A percentile compares a stretch with the other conserved stretches of the same genome.
These are phyloP conservation scores for Lantana camara DNA, from an alignment of 257 asterid genomes.

Conservation along the genomic window DNA sequence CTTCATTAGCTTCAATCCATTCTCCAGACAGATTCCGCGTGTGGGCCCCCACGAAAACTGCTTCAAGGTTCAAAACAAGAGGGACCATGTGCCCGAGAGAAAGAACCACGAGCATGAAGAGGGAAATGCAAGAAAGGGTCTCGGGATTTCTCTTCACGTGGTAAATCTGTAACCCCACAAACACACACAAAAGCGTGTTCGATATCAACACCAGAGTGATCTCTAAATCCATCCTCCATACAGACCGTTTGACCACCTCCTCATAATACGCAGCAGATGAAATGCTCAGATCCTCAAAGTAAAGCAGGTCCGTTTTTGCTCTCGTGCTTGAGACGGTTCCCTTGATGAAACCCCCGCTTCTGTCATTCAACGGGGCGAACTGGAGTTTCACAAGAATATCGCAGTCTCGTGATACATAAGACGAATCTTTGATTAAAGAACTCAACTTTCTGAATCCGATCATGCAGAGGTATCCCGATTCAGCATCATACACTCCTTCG, in stretches of 20 bases:
- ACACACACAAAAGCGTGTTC: conserved; percentile 53
- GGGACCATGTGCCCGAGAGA: conserved; percentile 61
- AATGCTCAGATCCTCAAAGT: conserved; percentile 42
- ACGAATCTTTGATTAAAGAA: not conserved
- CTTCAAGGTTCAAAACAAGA: conserved; percentile 65
- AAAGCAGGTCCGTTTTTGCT: conserved; percentile 38
- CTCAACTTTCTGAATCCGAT: conserved; percentile 60
- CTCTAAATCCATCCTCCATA: conserved; percentile 80
- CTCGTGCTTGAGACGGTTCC: conserved; percentile 63
- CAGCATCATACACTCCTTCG: conserved; percentile 57
- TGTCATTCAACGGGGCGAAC: conserved; percentile 36
- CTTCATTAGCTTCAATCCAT: conserved; percentile 67
- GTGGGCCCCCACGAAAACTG: conserved; percentile 35
- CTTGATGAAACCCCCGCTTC: conserved; percentile 14
- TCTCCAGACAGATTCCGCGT: conserved; percentile 33
- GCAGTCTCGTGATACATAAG: conserved; percentile 41
- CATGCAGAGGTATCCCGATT: conserved; percentile 66
- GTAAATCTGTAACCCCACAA: conserved; percentile 50
- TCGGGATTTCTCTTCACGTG: conserved; percentile 54
- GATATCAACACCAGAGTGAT: conserved; percentile 58
- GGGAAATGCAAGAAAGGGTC: conserved; percentile 47
- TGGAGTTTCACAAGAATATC: conserved; percentile 49
- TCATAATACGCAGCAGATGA: conserved; percentile 32
- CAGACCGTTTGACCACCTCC: conserved; percentile 30
- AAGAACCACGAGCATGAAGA: conserved; percentile 55